A percentile compares a stretch with the other conserved stretches of the same genome.
phyloP scores from a whole-genome alignment of 2,329 filamentous ascomycete genomes.

The Fusarium haematococcum region DNA sequence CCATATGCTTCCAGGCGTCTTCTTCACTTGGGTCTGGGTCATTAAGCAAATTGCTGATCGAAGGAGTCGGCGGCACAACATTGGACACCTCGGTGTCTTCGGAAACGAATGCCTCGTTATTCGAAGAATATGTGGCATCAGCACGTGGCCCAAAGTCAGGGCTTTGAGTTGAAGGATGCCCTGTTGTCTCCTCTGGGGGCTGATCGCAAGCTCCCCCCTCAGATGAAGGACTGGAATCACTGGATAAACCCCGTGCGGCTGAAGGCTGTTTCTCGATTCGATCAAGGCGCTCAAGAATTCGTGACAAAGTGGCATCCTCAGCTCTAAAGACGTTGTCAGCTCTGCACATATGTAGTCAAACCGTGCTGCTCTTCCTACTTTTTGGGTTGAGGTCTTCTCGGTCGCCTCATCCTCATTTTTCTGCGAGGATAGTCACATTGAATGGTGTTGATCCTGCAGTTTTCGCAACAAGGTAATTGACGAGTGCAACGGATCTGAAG shows the following conservation, averaged over 20 bases:
- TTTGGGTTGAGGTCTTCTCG: not conserved
- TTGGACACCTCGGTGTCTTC: not conserved
- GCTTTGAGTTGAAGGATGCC: not conserved
- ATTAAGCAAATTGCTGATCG: not conserved
- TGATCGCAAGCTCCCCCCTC: not conserved
- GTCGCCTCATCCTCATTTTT: not conserved
- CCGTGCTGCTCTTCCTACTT: not conserved
- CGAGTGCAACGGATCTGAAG: not conserved
- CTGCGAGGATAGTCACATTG: not conserved
- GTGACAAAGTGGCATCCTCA: not conserved
- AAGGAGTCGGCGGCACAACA: not conserved
- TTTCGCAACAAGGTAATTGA: not conserved
- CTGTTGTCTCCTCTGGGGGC: not conserved
- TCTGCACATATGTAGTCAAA: not conserved
- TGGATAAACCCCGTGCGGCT: not conserved
- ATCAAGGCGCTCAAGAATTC: not conserved
- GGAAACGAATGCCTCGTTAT: not conserved
- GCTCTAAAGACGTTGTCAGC: not conserved
- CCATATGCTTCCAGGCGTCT: not conserved
- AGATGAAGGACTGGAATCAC: not conserved
- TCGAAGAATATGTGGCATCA: not conserved
- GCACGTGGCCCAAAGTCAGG: not conserved
- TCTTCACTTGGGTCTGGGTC: not conserved
- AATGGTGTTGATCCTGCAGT: not conserved
- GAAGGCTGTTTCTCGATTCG: not conserved